A percentile compares a stretch with the other conserved stretches of the same genome.
Conservation (phyloP, 345 rosid genomes). For the Arabis hirsuta region DNA sequence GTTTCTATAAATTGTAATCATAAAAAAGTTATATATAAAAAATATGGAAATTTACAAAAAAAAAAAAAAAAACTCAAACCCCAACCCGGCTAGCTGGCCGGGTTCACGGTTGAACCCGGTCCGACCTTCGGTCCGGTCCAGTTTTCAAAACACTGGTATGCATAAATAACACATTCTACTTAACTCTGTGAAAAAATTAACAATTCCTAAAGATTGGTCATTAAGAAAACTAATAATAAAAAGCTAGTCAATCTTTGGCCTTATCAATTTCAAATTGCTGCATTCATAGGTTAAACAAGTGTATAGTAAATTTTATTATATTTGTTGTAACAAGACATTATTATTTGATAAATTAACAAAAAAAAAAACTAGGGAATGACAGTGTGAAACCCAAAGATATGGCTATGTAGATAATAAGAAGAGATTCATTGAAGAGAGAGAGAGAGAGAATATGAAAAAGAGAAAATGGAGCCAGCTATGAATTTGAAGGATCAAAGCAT, state of each 20-base stretch:
- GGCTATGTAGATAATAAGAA: constrained; percentile 23
- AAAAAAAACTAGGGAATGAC: neutral
- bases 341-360: neutral
- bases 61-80: too few relatives aligned
- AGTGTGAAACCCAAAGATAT: constrained; percentile 28
- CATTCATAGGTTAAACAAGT: constrained; percentile 1
- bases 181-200: too few relatives aligned
- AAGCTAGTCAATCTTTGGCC: too few relatives aligned
- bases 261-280: neutral
- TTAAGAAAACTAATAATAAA: too few relatives aligned
- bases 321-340: neutral
- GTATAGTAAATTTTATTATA: neutral
- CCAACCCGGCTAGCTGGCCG: too few relatives aligned
- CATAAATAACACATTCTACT: too few relatives aligned
- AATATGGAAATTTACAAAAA: too few relatives aligned
- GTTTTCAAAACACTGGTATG: too few relatives aligned
- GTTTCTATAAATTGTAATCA: too few relatives aligned
- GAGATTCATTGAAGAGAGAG: constrained; percentile 36
- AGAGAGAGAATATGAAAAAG: constrained; percentile 54
- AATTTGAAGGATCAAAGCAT: constrained; percentile 81
- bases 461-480: constrained; percentile 79
- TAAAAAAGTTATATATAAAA: too few relatives aligned
- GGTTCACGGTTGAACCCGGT: too few relatives aligned
- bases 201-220: neutral
- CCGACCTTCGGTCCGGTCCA: too few relatives aligned